These are phyloP conservation scores for Alternaria sp. DNA, from an alignment of 2,329 filamentous ascomycete species.

Conservation along the genomic window DNA sequence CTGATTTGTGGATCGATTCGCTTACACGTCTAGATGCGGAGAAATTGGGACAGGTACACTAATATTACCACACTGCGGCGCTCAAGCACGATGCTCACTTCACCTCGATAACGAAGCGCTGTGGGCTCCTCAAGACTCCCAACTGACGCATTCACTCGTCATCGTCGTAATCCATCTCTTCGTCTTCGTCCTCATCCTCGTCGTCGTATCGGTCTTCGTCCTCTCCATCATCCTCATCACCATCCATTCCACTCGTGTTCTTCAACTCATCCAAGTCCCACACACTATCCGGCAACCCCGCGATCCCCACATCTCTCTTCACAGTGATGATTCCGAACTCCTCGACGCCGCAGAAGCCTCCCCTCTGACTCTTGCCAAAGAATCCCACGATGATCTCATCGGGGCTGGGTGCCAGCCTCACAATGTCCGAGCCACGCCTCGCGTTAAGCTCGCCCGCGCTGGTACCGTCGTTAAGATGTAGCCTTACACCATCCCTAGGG, in stretches of 20 bases:
- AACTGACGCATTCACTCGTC: conserved; percentile 47
- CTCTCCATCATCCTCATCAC: neutral
- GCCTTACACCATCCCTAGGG: conserved; percentile 30
- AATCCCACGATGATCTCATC: conserved; percentile 56
- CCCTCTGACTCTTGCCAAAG: conserved; percentile 48
- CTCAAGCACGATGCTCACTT: conserved; percentile 54
- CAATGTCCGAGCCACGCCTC: conserved; percentile 12
- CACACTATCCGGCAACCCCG: conserved; percentile 49
- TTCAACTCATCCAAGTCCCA: conserved; percentile 54
- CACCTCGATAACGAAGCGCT: conserved; percentile 53
- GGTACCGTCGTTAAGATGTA: conserved; percentile 40
- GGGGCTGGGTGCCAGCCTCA: conserved; percentile 35
- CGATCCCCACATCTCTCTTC: conserved; percentile 48
- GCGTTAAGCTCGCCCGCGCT: conserved; percentile 39
- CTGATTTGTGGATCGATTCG: neutral
- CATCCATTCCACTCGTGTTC: conserved; percentile 34
- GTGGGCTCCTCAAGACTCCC: conserved; percentile 57
- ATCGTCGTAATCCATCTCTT: neutral
- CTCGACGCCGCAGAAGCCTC: conserved; percentile 25
- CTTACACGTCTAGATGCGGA: neutral
- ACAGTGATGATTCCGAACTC: conserved; percentile 59
- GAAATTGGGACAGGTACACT: neutral
- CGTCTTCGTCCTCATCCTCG: neutral
- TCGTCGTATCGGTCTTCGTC: neutral
- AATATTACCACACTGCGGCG: conserved; percentile 33